Evolutionary conservation across 2,329 filamentous ascomycete genomes (phyloP), one percentile per base, ranked within the genome.

Genomic region (Aspergillus puulaauensis): DNA sequence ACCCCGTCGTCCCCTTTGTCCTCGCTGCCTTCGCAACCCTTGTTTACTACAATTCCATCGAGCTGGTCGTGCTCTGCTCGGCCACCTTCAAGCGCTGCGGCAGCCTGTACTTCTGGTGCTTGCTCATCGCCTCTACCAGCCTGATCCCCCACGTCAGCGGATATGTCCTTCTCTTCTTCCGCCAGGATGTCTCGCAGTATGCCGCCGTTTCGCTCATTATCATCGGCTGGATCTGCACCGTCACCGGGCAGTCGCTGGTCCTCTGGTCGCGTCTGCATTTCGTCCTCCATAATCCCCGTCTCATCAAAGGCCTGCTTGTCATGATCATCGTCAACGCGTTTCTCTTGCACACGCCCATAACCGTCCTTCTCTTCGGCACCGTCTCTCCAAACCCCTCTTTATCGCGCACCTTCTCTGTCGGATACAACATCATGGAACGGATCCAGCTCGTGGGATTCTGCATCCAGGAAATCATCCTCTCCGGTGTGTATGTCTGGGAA

Each of bases 371-470:
- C 5, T 75, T 68, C 55, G 73, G 72, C 11, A 68, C 66, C 17
- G 58, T 58, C 2, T 75, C 69, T 57, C 48, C 67, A 4, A 48
- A 58, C 1, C 11, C 17, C 21, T 8, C 17, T 33, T 9, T 49
- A 45, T 14, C 27, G 35, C 19, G 17, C 3, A 43, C 19, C n/a
- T 35, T 35, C 27, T 12, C 12, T 6, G 12, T 35, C n/a, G 72
- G 66, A 8, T 77, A 75, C 62, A 68, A 72, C 33, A 61, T 77
- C 31, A 71, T 79, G 68, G 81, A 83, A 57, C 77, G 78, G 60
- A 71, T 83, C 9, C 80, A 83, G 63, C 75, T 83, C 54, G 77
- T 77, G 3, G 70, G 80, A 9, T 83, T 83, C 65, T 82, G 78
- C 57, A 49, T 82, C 11, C 81, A 83, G 61, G 81, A 83, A 57